A percentile compares a stretch with the other conserved stretches of the same genome.
Evolutionary conservation across 208 protist species (phyloP).

Genomic region (Trypanosoma platydactyli): DNA sequence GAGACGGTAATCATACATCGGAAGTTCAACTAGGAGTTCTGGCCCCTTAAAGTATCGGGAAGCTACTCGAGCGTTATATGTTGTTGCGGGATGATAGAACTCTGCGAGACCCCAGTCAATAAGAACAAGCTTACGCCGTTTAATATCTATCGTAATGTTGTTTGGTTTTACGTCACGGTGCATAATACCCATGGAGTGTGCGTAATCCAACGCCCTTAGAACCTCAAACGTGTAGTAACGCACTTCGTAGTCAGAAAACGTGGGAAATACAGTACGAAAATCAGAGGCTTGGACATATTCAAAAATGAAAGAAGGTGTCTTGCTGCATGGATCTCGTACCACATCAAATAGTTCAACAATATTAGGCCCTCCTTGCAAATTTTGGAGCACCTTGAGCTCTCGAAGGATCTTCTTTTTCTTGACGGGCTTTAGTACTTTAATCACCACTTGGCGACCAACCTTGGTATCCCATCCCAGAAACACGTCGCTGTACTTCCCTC

Average conservation of each 20-base stretch:
- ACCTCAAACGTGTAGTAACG: slow-evolving; percentile 99
- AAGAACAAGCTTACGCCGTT: slow-evolving; percentile 93
- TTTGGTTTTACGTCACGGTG: slow-evolving; percentile 99
- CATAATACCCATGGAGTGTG: slow-evolving; percentile 99
- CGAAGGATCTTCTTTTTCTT: slow-evolving; percentile 99
- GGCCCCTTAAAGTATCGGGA: slow-evolving; percentile 99
- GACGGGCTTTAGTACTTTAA: slow-evolving; percentile 99
- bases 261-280: slow-evolving; percentile 97
- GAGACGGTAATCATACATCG: slow-evolving; percentile 99
- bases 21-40: slow-evolving; percentile 98
- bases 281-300: slow-evolving; percentile 99
- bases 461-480: slow-evolving; percentile 97
- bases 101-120: slow-evolving; percentile 99
- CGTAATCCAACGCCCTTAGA: slow-evolving; percentile 95
- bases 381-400: slow-evolving; percentile 99
- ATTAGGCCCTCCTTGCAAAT: slow-evolving; percentile 97
- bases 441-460: slow-evolving; percentile 90
- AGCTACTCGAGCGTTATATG: slow-evolving; percentile 99
- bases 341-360: slow-evolving; percentile 99
- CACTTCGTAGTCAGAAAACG: slow-evolving; percentile 97
- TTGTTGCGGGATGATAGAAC: slow-evolving; percentile 97
- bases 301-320: slow-evolving; percentile 98
- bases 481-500: slow-evolving; percentile 99
- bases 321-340: slow-evolving; percentile 97
- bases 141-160: slow-evolving; percentile 99